Percentiles rank a stretch among this genome's conserved stretches.
Conservation (phyloP, 805 yeast genomes). For the Saccharomycopsis schoenii region DNA sequence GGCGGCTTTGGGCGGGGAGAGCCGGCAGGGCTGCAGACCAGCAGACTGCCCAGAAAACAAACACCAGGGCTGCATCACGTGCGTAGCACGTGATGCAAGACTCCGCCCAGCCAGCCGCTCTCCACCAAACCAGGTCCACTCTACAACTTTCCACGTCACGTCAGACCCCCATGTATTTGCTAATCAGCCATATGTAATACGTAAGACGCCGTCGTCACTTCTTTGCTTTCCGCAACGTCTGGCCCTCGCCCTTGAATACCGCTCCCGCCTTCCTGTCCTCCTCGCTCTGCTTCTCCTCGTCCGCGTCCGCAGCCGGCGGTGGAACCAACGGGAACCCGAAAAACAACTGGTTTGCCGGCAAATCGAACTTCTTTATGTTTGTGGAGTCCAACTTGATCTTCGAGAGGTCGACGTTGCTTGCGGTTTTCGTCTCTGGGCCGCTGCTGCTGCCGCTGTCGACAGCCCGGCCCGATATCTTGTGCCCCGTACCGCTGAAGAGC, state of each 20-base stretch:
- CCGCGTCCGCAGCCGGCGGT: slow-evolving; percentile 31
- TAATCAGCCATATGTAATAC: no score
- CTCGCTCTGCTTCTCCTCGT: slow-evolving; percentile 24
- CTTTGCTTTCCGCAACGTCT: slow-evolving; percentile 63
- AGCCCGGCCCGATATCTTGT: slow-evolving; percentile 57
- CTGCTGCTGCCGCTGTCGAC: slow-evolving; percentile 20
- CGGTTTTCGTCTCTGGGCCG: slow-evolving; percentile 5
- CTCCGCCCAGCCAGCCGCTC: no score
- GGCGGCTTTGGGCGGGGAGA: no score
- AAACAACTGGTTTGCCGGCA: slow-evolving; percentile 82
- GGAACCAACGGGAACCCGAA: slow-evolving; percentile 75
- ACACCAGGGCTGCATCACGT: no score
- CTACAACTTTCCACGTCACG: no score
- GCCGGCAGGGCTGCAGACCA: no score
- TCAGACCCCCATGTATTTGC: no score
- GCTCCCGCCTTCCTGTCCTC: slow-evolving; percentile 24
- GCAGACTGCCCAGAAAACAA: no score
- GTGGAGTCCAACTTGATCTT: slow-evolving; percentile 46
- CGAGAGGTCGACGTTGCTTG: slow-evolving; percentile 28
- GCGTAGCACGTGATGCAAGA: no score
- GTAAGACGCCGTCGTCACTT: slow-evolving; percentile 33
- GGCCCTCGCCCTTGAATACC: slow-evolving; percentile 59
- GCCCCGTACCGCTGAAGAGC: slow-evolving; percentile 52
- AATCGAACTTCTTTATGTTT: slow-evolving; percentile 54
- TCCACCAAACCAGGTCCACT: no score